Evolutionary conservation across 2,329 filamentous ascomycete species (phyloP).

Genomic region (Colletotrichum lini): DNA sequence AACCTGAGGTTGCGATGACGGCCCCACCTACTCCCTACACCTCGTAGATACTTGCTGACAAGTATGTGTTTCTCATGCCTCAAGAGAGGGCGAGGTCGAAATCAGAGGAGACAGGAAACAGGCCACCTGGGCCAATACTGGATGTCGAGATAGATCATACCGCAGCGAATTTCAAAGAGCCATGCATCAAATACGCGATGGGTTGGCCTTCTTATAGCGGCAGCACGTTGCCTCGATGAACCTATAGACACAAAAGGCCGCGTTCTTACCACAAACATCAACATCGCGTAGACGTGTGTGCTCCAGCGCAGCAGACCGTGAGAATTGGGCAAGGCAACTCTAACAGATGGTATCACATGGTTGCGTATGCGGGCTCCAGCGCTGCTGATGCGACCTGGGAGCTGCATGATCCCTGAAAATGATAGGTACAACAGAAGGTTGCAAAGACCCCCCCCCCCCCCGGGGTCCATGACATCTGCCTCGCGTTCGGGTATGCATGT

Average conservation of each 20-base stretch:
- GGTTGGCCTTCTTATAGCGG: neutral
- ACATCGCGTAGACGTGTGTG: neutral
- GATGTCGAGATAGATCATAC: neutral
- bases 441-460: neutral
- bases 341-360: neutral
- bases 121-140: too few relatives aligned
- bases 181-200: neutral
- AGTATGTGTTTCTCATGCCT: too few relatives aligned
- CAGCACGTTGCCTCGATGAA: neutral
- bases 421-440: neutral
- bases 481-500: neutral
- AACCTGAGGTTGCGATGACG: too few relatives aligned
- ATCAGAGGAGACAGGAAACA: too few relatives aligned
- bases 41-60: too few relatives aligned
- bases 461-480: neutral
- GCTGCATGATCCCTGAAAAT: neutral
- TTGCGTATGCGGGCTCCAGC: neutral
- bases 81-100: too few relatives aligned
- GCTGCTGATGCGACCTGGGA: neutral
- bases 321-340: neutral
- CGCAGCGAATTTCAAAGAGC: neutral
- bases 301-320: neutral
- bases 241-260: neutral
- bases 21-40: too few relatives aligned
- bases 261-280: neutral